Base-by-base conservation (phyloP, 208 protist genomes). In the Acanthamoeba healyi region DNA sequence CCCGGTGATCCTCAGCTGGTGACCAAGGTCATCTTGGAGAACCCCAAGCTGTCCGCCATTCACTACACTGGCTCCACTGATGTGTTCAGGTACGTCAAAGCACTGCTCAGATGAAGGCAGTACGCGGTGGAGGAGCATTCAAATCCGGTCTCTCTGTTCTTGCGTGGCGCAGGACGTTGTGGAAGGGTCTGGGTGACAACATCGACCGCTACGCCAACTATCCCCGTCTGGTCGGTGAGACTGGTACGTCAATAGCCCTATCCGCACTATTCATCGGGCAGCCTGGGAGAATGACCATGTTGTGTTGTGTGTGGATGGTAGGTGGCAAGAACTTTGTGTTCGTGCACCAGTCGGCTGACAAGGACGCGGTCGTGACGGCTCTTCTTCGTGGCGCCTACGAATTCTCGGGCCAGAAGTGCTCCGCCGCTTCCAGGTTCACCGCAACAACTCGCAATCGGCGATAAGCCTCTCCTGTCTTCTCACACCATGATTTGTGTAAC, bases 361-460 rank as follows among this genome's bases (percentile, higher is more conserved):
- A 99, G 51, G 97, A 97, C 79, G 94, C 96, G 15, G 97, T 98
- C 40, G 97, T 98, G 0, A 97, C 98, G 54, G 70, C 94, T 46
- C 99, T 98, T 7, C 46, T 99, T 0, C 98, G 99, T 61, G 98
- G 96, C 17, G 97, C 99, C 17, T 99, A 99, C 96, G 99, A 99
- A 96, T 99, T 97, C 94, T 98, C 99, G 94, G 99, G 99, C 34
- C 99, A 99, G 97, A 99, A 99, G 97, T 99, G 99, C 97, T 99
- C 96, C 19, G 97, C 97, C 19, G 94, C 87, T 72, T 96, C 94
- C n/a, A 79, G 61, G 61, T 34, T 6, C 61, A 22, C 12, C 54
- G 54, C 54, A 61, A 12, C 79, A 12, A 24, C 56, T 81, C 32
- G 24, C 24, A 26, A 24, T 81, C 38, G 14, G 12, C 14, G 38